Percentiles rank a stretch among this genome's conserved stretches.
Conservation (phyloP, 192 early-diverging fungal species). For the Thoreauomyces humboldtii region DNA sequence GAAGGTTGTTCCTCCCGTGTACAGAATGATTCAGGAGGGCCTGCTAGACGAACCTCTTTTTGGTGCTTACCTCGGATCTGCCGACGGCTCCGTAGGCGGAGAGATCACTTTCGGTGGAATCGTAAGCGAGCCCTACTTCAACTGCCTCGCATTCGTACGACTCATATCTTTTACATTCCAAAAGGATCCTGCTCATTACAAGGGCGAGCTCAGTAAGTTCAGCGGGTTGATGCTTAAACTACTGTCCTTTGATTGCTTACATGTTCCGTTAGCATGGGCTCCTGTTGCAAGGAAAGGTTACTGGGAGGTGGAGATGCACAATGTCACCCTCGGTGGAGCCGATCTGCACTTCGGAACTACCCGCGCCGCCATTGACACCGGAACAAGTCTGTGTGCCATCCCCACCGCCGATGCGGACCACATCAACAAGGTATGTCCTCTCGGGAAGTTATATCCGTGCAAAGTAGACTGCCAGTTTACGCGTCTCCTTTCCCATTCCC, state of each 20-base stretch:
- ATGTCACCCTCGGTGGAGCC: conserved; percentile 75
- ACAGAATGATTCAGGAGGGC: conserved; percentile 76
- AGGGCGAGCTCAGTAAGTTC: conserved; percentile 45
- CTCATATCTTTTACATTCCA: too few species aligned
- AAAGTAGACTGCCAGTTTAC: too few species aligned
- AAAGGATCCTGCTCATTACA: conserved; percentile 73
- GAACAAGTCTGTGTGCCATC: conserved; percentile 79
- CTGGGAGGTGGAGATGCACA: conserved; percentile 92
- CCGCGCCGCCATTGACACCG: conserved; percentile 37
- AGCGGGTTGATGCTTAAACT: too few species aligned
- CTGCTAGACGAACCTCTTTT: conserved; percentile 85
- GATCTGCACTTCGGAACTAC: conserved; percentile 37
- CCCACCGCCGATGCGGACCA: conserved; percentile 76
- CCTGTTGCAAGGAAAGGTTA: conserved; percentile 89
- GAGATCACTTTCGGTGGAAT: conserved; percentile 88
- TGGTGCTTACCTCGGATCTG: conserved; percentile 80
- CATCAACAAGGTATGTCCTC: conserved; percentile 89
- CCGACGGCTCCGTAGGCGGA: conserved; percentile 70
- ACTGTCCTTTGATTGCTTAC: too few species aligned
- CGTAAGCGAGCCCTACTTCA: too few species aligned
- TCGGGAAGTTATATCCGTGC: too few species aligned
- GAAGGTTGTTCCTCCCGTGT: conserved; percentile 90
- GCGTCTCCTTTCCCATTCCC: too few species aligned
- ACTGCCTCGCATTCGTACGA: too few species aligned
- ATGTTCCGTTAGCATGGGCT: conserved; percentile 60